Evolutionary conservation across 2,329 filamentous ascomycete genomes (phyloP), one percentile per base, ranked within the genome.

Genomic region (Zalaria sp.): DNA sequence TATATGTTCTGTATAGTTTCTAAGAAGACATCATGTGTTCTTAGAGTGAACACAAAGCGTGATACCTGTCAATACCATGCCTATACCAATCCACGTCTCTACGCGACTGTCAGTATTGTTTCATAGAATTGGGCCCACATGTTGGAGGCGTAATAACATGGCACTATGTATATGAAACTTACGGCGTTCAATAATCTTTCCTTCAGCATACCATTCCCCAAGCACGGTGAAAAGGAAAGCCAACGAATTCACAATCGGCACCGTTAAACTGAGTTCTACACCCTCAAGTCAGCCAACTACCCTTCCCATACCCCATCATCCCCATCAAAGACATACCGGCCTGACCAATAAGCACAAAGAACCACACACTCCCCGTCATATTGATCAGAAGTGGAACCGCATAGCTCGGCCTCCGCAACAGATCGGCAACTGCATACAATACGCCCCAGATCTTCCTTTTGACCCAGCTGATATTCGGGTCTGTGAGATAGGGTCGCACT

Each of bases 221-320:
- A 95, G 56, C 2, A 95, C 88, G 0, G 89, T 96, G 56, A 95
- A 96, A n/a, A 96, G 63, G 52, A 96, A 96, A 0, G 89, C 89
- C 55, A 93, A 66, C 0, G 87, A 93, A 56, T 96, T 96, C 2
- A 89, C 88, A 47, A 96, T 91, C 2, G 89, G 89, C 1, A 96
- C 88, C 2, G 88, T 95, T 47, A 96, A 68, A 56, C 87, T 94
- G 51, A 96, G 58, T 61, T 96, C 89, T 91, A 51, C 4, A 40
- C 35, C 25, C 2, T 7, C 40, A 42, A 4, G 31, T 37, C 26
- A 5, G 4, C 35, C 29, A 38, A 26, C 26, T 31, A 9, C 40
- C 5, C 11, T 27, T 4, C 29, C 25, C 35, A 25, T 2, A 9
- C 5, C 10, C 27, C 27, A 25, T 5, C 18, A 18, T 18, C 18